Conservation (phyloP, 1,139 yeast genomes). For the Pichia sp. region DNA sequence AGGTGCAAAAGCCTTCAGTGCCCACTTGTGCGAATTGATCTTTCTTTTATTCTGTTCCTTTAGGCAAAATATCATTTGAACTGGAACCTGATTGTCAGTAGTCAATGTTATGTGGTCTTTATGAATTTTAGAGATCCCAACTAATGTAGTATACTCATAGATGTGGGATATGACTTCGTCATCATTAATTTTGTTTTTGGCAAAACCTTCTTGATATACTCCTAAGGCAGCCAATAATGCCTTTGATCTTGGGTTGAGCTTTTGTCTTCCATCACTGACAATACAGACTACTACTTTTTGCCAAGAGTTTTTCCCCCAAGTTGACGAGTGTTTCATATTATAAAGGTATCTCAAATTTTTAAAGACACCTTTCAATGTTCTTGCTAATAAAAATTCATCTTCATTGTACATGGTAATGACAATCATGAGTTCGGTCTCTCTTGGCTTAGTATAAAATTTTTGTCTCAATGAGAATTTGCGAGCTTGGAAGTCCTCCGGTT, state of each 20-base stretch:
- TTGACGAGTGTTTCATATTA: conserved; percentile 47
- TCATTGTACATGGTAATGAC: conserved; percentile 80
- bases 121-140: conserved; percentile 61
- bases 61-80: conserved; percentile 68
- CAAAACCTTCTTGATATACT: conserved; percentile 75
- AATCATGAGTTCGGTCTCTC: conserved; percentile 67
- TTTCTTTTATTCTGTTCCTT: conserved; percentile 71
- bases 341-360: conserved; percentile 61
- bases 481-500: conserved; percentile 56
- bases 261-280: conserved; percentile 72
- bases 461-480: conserved; percentile 62
- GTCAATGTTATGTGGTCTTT: conserved; percentile 40
- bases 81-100: conserved; percentile 56
- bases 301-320: conserved; percentile 82
- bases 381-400: conserved; percentile 62
- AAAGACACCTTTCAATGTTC: conserved; percentile 72
- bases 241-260: conserved; percentile 58
- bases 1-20: conserved; percentile 73
- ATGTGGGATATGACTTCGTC: conserved; percentile 64
- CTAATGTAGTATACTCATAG: conserved; percentile 74
- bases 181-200: conserved; percentile 69
- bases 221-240: conserved; percentile 67
- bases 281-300: conserved; percentile 68
- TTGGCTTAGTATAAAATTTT: conserved; percentile 54
- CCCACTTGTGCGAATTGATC: conserved; percentile 82